phyloP scores from a whole-genome alignment of 352 stramenopile species.

The Phytophthora cactorum region DNA sequence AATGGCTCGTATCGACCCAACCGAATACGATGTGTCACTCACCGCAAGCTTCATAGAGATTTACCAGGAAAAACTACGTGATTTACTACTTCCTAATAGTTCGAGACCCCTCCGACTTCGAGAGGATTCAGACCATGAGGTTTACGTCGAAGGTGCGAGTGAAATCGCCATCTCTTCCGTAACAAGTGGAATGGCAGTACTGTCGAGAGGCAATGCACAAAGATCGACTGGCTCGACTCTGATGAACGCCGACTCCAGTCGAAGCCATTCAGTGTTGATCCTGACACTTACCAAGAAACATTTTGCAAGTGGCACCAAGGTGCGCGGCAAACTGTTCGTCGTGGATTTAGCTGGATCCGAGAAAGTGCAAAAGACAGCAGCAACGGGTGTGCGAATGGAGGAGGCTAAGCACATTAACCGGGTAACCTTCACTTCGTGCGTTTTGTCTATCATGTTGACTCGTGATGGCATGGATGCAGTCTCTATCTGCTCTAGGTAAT shows the following conservation, averaged over 20 bases:
- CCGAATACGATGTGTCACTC: slow-evolving; percentile 41
- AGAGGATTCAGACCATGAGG: slow-evolving; percentile 42
- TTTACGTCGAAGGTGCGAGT: slow-evolving; percentile 60
- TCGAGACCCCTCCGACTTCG: slow-evolving; percentile 44
- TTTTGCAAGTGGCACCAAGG: slow-evolving; percentile 6
- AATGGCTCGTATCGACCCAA: slow-evolving; percentile 19
- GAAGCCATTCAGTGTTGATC: slow-evolving; percentile 75
- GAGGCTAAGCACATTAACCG: slow-evolving; percentile 83
- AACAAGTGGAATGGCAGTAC: slow-evolving; percentile 35
- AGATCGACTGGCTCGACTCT: slow-evolving; percentile 52
- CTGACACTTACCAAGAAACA: slow-evolving; percentile 51
- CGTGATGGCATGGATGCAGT: slow-evolving; percentile 34
- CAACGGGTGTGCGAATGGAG: slow-evolving; percentile 59
- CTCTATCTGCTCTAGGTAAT: slow-evolving; percentile 71
- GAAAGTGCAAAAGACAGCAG: slow-evolving; percentile 58
- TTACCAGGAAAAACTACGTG: slow-evolving; percentile 72
- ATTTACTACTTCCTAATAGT: slow-evolving; percentile 55
- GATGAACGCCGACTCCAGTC: slow-evolving; percentile 72
- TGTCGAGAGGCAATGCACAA: slow-evolving; percentile 45
- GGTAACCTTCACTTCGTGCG: no score
- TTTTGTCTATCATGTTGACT: neutral
- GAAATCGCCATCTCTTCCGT: slow-evolving; percentile 49
- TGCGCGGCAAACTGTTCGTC: slow-evolving; percentile 49
- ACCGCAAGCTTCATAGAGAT: slow-evolving; percentile 70
- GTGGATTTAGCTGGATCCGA: slow-evolving; percentile 81